These are phyloP conservation scores for Kluyveromyces starmeri DNA, from an alignment of 805 yeast species.

Conservation along the genomic window DNA sequence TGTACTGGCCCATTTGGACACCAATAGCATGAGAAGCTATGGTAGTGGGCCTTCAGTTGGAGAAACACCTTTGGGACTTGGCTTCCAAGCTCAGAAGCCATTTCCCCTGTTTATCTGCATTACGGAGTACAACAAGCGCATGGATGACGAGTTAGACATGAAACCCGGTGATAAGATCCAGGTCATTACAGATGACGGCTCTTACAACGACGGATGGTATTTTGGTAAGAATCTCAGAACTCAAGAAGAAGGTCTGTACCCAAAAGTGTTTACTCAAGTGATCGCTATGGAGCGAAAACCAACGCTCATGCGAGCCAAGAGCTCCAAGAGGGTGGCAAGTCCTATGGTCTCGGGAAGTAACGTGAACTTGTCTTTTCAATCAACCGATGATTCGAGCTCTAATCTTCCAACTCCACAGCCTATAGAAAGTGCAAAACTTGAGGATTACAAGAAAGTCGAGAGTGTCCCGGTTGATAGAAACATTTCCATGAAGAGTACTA, in stretches of 20 bases:
- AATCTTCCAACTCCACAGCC: slow-evolving; percentile 22
- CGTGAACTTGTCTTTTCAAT: slow-evolving; percentile 12
- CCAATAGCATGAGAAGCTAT: slow-evolving; percentile 9
- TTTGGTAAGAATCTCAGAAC: slow-evolving; percentile 74
- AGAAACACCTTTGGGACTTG: slow-evolving; percentile 7
- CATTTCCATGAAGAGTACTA: slow-evolving; percentile 42
- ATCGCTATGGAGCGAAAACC: slow-evolving; percentile 33
- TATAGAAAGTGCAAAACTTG: slow-evolving; percentile 19
- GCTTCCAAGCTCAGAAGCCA: slow-evolving; percentile 8
- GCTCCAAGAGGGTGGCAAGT: slow-evolving; percentile 38
- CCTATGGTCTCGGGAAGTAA: slow-evolving; percentile 20
- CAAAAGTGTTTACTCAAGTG: slow-evolving; percentile 74
- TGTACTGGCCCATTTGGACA: slow-evolving; percentile 13
- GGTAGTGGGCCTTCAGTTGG: slow-evolving; percentile 2
- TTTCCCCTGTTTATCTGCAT: slow-evolving; percentile 46
- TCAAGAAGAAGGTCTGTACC: slow-evolving; percentile 77
- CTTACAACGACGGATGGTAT: slow-evolving; percentile 96
- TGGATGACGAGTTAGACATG: slow-evolving; percentile 82
- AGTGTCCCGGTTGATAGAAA: slow-evolving; percentile 19
- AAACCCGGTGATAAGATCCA: slow-evolving; percentile 79
- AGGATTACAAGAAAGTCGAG: slow-evolving; percentile 2
- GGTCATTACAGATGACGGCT: slow-evolving; percentile 86
- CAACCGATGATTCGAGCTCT: slow-evolving; percentile 16
- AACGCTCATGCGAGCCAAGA: slow-evolving; percentile 46
- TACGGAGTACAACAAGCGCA: slow-evolving; percentile 77